Base-by-base conservation (phyloP, 331 rosid genomes). In the Malus hybrid region DNA sequence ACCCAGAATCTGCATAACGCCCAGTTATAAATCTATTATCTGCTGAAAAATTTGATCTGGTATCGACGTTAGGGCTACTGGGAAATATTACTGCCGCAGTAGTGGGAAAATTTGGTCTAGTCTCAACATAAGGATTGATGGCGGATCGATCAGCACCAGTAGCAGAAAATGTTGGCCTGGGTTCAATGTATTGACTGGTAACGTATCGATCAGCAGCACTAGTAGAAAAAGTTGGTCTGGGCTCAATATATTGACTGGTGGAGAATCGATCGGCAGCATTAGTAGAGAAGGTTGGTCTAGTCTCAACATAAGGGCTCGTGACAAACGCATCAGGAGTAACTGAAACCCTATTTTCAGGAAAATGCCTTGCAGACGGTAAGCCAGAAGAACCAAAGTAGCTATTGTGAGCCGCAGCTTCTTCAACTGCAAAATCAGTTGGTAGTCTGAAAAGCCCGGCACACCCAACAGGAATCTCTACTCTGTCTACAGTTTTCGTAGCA, bases 361-460 rank as follows among this genome's bases (percentile, higher is more conserved):
- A 72, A 46, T 31, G 76, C 77, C 79, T 81, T 19, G 90, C 20
- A 16, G 64, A 42, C 29, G 78, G 65, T 54, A 75, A 75, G 62
- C 19, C 16, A 63, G 65, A 83, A 79, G 86, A 75, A 61, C 76
- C 72, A 16, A 61, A 81, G 77, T 77, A 79, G 70, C 67, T 75
- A 74, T 72, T 66, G 44, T 83, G 84, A n/a, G 59, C 48, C n/a
- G 76, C 57, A 50, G 85, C 70, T 87, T 76, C 88, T 55, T 70
- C 80, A 73, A 63, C 72, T 4, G 90, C 78, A 75, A 82, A 87
- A 83, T 94, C 97, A 60, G 92, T 88, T 20, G 97, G 97, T 74
- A 91, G 85, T 76, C 98, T 86, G 81, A 91, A 91, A 74, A 94
- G 90, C 34, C 97, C 96, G n/a, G 93, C 81, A 84, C 78, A 83